A percentile compares a stretch with the other conserved stretches of the same genome.
Evolutionary conservation across 352 stramenopile genomes (phyloP).

Genomic region (Pythium aphanidermatum): DNA sequence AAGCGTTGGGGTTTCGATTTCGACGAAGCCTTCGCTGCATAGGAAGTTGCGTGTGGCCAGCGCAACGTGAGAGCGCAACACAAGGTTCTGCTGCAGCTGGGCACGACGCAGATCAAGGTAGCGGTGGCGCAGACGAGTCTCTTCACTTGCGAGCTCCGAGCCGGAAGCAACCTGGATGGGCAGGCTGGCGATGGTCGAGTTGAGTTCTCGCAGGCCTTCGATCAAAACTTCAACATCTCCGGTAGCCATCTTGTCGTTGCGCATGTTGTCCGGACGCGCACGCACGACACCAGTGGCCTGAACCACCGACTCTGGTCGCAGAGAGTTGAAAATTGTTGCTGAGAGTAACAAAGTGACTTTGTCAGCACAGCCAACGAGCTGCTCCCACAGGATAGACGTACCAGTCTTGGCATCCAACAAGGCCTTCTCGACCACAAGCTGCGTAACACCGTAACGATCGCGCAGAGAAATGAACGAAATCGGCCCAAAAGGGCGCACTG

Average conservation of each 20-base stretch:
- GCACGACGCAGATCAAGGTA: slow-evolving; percentile 78
- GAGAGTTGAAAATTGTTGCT: slow-evolving; percentile 38
- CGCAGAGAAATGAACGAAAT: slow-evolving; percentile 81
- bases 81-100: slow-evolving; percentile 72
- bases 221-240: slow-evolving; percentile 72
- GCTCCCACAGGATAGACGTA: slow-evolving; percentile 8
- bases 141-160: slow-evolving; percentile 56
- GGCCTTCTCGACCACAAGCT: slow-evolving; percentile 72
- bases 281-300: slow-evolving; percentile 59
- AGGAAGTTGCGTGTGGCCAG: slow-evolving; percentile 68
- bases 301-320: slow-evolving; percentile 71
- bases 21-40: slow-evolving; percentile 64
- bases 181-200: slow-evolving; percentile 38
- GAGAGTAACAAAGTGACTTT: neutral
- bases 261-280: slow-evolving; percentile 48
- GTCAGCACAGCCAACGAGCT: no score
- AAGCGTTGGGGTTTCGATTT: slow-evolving; percentile 86
- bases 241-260: slow-evolving; percentile 65
- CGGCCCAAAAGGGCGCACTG: slow-evolving; percentile 63
- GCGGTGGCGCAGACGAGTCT: slow-evolving; percentile 68
- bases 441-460: slow-evolving; percentile 72
- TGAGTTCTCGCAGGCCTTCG: slow-evolving; percentile 52
- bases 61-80: slow-evolving; percentile 64
- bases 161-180: slow-evolving; percentile 59
- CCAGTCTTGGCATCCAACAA: slow-evolving; percentile 31